These are phyloP conservation scores for Monosporascus sp. DNA, from an alignment of 2,329 filamentous ascomycete species.

Conservation along the genomic window DNA sequence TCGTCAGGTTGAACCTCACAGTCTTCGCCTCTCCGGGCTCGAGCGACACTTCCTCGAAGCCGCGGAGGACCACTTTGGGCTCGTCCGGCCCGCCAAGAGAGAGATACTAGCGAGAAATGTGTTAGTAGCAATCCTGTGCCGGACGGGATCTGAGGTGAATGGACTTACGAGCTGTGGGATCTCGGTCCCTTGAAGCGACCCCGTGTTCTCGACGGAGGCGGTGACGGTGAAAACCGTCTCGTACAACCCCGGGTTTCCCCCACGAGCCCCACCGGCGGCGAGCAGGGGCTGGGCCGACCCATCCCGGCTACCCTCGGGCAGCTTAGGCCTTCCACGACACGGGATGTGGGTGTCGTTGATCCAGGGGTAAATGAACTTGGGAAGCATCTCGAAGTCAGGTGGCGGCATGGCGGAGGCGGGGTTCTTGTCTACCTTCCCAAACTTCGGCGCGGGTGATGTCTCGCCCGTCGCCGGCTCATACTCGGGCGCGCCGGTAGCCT, in stretches of 20 bases:
- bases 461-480: constrained; percentile 56
- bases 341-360: constrained; percentile 54
- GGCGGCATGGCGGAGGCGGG: constrained; percentile 29
- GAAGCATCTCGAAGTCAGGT: constrained; percentile 47
- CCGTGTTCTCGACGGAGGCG: constrained; percentile 66
- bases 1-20: constrained; percentile 65
- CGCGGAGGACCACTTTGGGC: constrained; percentile 60
- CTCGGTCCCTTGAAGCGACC: constrained; percentile 58
- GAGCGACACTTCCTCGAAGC: constrained; percentile 74
- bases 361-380: constrained; percentile 62
- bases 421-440: constrained; percentile 45
- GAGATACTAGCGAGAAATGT: constrained; percentile 46
- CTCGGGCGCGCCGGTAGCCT: constrained; percentile 36
- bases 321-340: constrained; percentile 34
- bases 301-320: constrained; percentile 54
- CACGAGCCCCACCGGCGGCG: constrained; percentile 46
- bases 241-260: constrained; percentile 61
- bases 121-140: background rate
- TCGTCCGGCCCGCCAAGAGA: constrained; percentile 73
- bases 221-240: constrained; percentile 62
- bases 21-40: constrained; percentile 58
- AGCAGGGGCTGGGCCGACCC: constrained; percentile 50
- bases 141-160: background rate
- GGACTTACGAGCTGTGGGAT: constrained; percentile 57
- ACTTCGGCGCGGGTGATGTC: constrained; percentile 56